Conservation (phyloP, 805 yeast species). For the Saccharomycopsis sp. region DNA sequence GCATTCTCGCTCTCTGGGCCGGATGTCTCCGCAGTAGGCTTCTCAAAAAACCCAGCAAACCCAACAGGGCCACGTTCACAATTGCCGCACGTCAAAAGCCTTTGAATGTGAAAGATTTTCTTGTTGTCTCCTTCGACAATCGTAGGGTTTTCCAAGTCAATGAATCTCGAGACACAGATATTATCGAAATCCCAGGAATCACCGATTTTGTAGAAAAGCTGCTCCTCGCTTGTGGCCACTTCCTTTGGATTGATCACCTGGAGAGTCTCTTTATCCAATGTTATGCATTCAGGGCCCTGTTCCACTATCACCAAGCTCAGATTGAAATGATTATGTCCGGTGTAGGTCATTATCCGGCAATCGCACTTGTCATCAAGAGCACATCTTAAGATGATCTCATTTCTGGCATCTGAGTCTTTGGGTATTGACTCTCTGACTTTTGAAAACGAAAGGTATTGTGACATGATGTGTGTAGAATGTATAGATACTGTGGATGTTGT, state of each 20-base stretch:
- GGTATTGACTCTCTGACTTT: background rate
- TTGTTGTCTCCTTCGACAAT: slow-evolving; percentile 23
- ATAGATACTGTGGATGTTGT: no score
- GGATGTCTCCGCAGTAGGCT: slow-evolving; percentile 9
- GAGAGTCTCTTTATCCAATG: slow-evolving; percentile 6
- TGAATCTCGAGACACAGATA: slow-evolving; percentile 56
- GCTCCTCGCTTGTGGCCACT: background rate
- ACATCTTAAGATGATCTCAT: slow-evolving; percentile 12
- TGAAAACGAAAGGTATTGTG: background rate
- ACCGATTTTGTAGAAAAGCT: slow-evolving; percentile 36
- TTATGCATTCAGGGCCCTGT: slow-evolving; percentile 14
- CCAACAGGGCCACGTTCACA: slow-evolving; percentile 79
- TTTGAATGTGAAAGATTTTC: slow-evolving; percentile 34
- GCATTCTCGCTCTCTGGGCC: slow-evolving; percentile 15
- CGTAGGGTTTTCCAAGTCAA: slow-evolving; percentile 23
- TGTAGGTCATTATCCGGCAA: slow-evolving; percentile 14
- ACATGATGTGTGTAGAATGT: background rate
- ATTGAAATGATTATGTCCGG: background rate
- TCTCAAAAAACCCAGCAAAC: slow-evolving; percentile 41
- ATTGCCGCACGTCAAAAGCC: slow-evolving; percentile 63
- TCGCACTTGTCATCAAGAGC: slow-evolving; percentile 13
- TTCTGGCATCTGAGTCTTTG: background rate
- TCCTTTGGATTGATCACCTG: slow-evolving; percentile 8
- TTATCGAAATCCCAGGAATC: slow-evolving; percentile 80
- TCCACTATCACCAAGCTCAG: slow-evolving; percentile 5